Conservation (phyloP, 2,329 filamentous ascomycete genomes). For the Penicillium carneum region DNA sequence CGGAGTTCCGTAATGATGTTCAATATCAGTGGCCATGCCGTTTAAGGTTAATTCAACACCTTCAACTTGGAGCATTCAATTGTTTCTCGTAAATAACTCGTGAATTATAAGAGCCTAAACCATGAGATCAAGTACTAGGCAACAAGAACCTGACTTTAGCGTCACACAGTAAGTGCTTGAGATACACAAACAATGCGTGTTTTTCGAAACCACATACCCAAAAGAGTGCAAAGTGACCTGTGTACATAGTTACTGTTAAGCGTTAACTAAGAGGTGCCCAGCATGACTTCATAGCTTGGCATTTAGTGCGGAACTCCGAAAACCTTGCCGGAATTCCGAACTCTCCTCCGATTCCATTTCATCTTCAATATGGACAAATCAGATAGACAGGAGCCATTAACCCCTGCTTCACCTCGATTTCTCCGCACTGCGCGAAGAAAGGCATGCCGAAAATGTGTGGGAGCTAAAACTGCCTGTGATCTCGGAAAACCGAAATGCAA, state of each 20-base stretch:
- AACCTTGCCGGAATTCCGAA: slow-evolving; percentile 5
- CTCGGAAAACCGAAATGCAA: slow-evolving; percentile 30
- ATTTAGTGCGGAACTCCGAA: slow-evolving; percentile 2
- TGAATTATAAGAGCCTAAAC: background rate
- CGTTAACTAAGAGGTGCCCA: background rate
- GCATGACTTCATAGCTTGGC: background rate
- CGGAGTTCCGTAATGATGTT: slow-evolving; percentile 12
- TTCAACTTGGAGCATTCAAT: background rate
- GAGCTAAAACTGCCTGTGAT: slow-evolving; percentile 32
- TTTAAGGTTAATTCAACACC: background rate
- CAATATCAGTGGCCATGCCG: background rate
- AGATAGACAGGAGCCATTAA: background rate
- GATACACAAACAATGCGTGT: background rate
- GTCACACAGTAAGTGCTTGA: background rate
- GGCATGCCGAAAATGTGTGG: slow-evolving; percentile 29
- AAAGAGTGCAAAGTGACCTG: background rate
- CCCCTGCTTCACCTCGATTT: background rate
- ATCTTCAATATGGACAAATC: background rate
- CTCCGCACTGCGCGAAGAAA: slow-evolving; percentile 28
- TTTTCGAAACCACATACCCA: too few species aligned
- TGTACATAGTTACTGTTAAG: background rate
- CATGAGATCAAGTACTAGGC: too few species aligned
- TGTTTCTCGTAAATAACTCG: background rate
- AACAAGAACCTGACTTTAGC: background rate
- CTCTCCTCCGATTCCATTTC: too few species aligned